These are phyloP conservation scores for Periconia sp. DNA, from an alignment of 2,329 filamentous ascomycete species.

Conservation along the genomic window DNA sequence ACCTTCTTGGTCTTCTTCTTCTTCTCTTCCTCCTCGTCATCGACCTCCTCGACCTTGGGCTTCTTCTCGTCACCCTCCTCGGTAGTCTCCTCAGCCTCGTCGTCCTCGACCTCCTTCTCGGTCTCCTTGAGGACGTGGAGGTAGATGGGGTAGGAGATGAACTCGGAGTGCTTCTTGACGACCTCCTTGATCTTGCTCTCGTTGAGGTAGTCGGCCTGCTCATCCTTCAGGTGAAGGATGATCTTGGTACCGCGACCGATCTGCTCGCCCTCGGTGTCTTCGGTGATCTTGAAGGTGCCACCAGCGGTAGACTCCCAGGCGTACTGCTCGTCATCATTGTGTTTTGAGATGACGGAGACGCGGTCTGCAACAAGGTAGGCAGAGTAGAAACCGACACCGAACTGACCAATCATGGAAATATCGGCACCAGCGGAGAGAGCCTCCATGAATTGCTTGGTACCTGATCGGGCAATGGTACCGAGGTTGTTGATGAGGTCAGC, in stretches of 20 bases:
- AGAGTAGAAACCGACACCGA: slow-evolving; percentile 99
- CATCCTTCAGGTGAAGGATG: slow-evolving; percentile 98
- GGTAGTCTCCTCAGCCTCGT: slow-evolving; percentile 77
- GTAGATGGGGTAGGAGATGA: slow-evolving; percentile 99
- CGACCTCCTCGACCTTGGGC: slow-evolving; percentile 92
- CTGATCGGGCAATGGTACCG: slow-evolving; percentile 97
- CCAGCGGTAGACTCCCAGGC: slow-evolving; percentile 98
- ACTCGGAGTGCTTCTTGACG: slow-evolving; percentile 99
- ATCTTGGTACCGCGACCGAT: slow-evolving; percentile 97
- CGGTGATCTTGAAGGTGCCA: slow-evolving; percentile 92
- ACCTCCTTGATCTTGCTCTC: slow-evolving; percentile 99
- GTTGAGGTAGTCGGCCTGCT: slow-evolving; percentile 98
- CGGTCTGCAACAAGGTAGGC: slow-evolving; percentile 98
- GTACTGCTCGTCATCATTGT: slow-evolving; percentile 99
- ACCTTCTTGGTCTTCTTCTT: slow-evolving; percentile 98
- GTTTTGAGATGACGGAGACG: slow-evolving; percentile 94
- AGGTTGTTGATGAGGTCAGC: slow-evolving; percentile 99
- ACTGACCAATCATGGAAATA: slow-evolving; percentile 99
- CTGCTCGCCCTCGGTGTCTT: slow-evolving; percentile 88
- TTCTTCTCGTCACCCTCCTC: slow-evolving; percentile 81
- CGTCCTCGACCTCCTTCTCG: slow-evolving; percentile 97
- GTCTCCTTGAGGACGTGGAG: slow-evolving; percentile 99
- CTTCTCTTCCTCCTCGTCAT: slow-evolving; percentile 85
- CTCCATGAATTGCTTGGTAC: slow-evolving; percentile 99
- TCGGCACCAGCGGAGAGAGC: slow-evolving; percentile 97